Percentiles rank a stretch among this genome's conserved stretches.
Conservation (phyloP, 352 stramenopile genomes). For the Phytophthora vignae region DNA sequence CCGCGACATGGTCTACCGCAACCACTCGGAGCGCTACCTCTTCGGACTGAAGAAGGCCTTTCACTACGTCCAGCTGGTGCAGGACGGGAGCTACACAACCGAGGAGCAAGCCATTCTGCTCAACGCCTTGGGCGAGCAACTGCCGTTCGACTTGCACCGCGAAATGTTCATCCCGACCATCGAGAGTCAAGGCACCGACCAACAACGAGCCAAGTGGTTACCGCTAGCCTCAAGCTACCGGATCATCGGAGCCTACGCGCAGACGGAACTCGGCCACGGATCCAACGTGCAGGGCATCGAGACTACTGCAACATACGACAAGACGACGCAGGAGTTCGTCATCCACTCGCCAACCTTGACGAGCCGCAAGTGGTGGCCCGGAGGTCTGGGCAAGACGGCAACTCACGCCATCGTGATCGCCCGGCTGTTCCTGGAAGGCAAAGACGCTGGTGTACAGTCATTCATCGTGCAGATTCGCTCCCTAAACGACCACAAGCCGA, state of each 20-base stretch:
- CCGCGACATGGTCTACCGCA: slow-evolving; percentile 53
- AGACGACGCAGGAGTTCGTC: neutral
- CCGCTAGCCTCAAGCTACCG: slow-evolving; percentile 64
- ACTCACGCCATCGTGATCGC: slow-evolving; percentile 5
- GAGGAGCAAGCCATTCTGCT: slow-evolving; percentile 51
- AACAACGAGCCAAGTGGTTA: slow-evolving; percentile 75
- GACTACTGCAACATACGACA: slow-evolving; percentile 93
- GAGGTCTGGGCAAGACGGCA: neutral
- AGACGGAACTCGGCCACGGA: slow-evolving; percentile 96
- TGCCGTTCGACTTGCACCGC: slow-evolving; percentile 58
- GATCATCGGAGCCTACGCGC: slow-evolving; percentile 93
- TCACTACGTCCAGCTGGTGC: slow-evolving; percentile 46
- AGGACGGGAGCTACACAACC: slow-evolving; percentile 41
- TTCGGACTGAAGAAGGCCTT: slow-evolving; percentile 45
- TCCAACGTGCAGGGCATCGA: slow-evolving; percentile 70
- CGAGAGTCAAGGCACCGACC: slow-evolving; percentile 64
- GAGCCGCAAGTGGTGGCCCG: slow-evolving; percentile 3
- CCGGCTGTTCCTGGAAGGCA: neutral
- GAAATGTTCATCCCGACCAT: slow-evolving; percentile 55
- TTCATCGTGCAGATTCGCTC: neutral
- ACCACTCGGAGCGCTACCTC: slow-evolving; percentile 47
- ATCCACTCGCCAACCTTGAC: neutral
- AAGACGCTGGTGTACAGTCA: neutral
- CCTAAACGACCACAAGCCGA: neutral
- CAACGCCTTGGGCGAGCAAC: slow-evolving; percentile 54